A percentile compares a stretch with the other conserved stretches of the same genome.
Conservation (phyloP, 495 filamentous ascomycete genomes). For the Terfezia claveryi region DNA sequence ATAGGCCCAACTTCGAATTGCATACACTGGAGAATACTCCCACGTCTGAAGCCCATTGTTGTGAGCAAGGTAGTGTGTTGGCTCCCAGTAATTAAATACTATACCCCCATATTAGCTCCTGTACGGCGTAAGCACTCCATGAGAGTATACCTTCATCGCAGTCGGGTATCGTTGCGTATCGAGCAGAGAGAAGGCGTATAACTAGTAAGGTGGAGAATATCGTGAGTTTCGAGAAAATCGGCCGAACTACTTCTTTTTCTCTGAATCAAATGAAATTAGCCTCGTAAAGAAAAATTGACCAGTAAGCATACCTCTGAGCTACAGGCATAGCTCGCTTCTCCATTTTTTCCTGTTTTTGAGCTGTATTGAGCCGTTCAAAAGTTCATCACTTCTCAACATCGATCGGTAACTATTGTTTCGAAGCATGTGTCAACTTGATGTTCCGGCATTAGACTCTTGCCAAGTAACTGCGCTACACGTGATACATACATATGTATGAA, state of each 20-base stretch:
- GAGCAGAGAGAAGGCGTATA: constrained; percentile 53
- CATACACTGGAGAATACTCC: constrained; percentile 94
- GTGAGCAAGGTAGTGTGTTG: constrained; percentile 80
- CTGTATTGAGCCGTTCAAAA: too few relatives aligned
- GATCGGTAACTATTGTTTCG: too few relatives aligned
- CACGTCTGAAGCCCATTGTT: constrained; percentile 91
- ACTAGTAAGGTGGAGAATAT: constrained; percentile 50
- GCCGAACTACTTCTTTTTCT: neutral
- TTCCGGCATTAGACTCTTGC: too few relatives aligned
- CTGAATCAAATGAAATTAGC: too few relatives aligned
- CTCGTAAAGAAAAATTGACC: too few relatives aligned
- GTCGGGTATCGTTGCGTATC: constrained; percentile 81
- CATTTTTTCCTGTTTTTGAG: too few relatives aligned
- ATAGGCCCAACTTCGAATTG: constrained; percentile 92
- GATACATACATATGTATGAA: too few relatives aligned
- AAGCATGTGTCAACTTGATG: too few relatives aligned
- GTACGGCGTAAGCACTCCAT: neutral
- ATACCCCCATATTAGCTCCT: neutral
- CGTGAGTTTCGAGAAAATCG: neutral
- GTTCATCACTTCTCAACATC: too few relatives aligned
- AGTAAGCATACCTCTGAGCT: too few relatives aligned
- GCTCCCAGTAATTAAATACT: constrained; percentile 99
- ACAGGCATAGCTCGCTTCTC: too few relatives aligned
- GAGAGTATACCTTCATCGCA: constrained; percentile 48
- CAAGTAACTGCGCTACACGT: too few relatives aligned